Evolutionary conservation across 331 rosid species (phyloP), one percentile per base, ranked within the genome.

Genomic region (Acacia concinna): DNA sequence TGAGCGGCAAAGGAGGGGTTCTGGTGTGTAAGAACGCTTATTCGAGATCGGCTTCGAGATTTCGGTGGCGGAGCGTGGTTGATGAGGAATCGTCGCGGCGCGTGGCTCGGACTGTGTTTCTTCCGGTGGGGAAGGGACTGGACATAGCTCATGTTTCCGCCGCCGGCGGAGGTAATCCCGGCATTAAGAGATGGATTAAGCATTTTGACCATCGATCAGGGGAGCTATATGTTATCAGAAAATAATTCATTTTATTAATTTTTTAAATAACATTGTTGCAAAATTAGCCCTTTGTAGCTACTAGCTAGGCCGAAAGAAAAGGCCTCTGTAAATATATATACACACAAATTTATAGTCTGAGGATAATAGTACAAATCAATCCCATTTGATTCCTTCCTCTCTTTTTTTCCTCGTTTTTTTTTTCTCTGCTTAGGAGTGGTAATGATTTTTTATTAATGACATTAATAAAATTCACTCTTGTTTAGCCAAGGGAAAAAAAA

Each of bases 41-140:
- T 44, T 71, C 86, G 5, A 77, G 64, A 37, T 59, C 67, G 25
- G 74, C 59, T 34, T 46, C 79, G 1, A 75, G 90, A 41, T 95
- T 90, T 81, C 76, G 79, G 64, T 96, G 98, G 99, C 72, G 83
- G 38, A 79, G 84, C 59, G 87, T 91, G 1, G 3, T 88, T 5
- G 91, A 81, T 0, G 84, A 76, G 10, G 91, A 85, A 6, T 81
- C 91, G 1, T 84, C 93, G 0, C 84, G 94, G 14, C 86, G 92
- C 4, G 21, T 95, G 51, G 94, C 90, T 2, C 79, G 96, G 7
- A 85, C 99, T 0, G 97, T 92, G 75, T 96, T 89, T 84, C 87
- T 96, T 83, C 99, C 97, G 1, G 99, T 96, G 0, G 99, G 97
- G 71, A 78, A 82, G 43, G 99, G 99, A 1, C 82, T 96, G 68